Percentiles rank a stretch among this genome's conserved stretches.
phyloP scores from a whole-genome alignment of 1,284 basidiomycete species.

The Melampsora americana region DNA sequence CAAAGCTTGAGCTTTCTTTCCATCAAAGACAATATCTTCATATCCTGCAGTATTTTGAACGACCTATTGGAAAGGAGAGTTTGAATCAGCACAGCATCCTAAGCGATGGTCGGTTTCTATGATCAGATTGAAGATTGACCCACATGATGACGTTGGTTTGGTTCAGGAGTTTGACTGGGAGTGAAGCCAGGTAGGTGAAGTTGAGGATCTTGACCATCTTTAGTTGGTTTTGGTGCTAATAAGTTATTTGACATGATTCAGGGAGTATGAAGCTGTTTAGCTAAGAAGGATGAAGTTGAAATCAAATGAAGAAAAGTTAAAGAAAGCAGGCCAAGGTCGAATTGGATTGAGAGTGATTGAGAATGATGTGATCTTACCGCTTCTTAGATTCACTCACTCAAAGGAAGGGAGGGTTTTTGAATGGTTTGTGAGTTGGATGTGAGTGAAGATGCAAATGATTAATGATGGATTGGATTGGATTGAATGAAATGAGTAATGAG shows the following conservation, averaged over 20 bases:
- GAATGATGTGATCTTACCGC: too few species aligned
- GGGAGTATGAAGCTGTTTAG: too few species aligned
- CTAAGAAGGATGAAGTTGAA: too few species aligned
- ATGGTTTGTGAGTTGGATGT: too few species aligned
- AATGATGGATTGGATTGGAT: too few species aligned
- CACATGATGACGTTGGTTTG: conserved; percentile 41
- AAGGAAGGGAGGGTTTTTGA: too few species aligned
- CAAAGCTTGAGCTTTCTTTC: conserved; percentile 54
- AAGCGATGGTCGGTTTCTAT: not conserved
- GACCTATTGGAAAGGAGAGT: conserved; percentile 8
- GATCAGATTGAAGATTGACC: conserved; percentile 2
- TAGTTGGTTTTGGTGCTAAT: conserved; percentile 18
- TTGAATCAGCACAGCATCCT: not conserved
- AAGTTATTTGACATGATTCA: conserved; percentile 36
- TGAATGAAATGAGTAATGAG: too few species aligned
- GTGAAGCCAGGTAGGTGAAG: conserved; percentile 44
- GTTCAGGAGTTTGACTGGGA: conserved; percentile 44
- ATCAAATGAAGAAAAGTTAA: too few species aligned
- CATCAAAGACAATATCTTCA: conserved; percentile 52
- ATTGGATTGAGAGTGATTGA: not conserved
- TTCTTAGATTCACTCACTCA: too few species aligned
- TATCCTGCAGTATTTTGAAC: conserved; percentile 49
- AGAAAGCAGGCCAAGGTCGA: too few species aligned
- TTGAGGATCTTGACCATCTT: not conserved
- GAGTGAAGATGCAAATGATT: too few species aligned